Conservation (phyloP, 2,329 filamentous ascomycete species). For the Penicillium sp. region DNA sequence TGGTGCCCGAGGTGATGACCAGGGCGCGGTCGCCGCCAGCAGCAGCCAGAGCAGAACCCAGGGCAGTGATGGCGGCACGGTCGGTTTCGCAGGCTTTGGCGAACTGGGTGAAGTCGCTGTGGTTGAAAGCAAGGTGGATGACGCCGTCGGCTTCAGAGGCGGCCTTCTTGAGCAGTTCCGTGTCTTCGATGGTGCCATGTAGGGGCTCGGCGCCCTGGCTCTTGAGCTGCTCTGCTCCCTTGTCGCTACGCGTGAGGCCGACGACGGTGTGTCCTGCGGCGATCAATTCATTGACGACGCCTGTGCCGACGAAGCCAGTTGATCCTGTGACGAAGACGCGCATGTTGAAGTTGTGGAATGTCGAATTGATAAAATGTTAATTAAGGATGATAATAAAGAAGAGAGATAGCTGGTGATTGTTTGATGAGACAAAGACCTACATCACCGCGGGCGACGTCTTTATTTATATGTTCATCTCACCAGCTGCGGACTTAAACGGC, state of each 20-base stretch:
- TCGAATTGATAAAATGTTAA: too few species aligned
- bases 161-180: neutral
- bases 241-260: constrained; percentile 1
- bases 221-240: neutral
- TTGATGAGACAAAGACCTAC: too few species aligned
- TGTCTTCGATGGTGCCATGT: neutral
- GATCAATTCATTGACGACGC: constrained; percentile 2
- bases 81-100: neutral
- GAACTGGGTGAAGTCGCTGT: constrained; percentile 3
- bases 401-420: neutral
- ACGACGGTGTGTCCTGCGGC: neutral
- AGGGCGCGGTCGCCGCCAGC: constrained; percentile 2
- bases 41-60: neutral
- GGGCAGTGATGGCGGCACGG: neutral
- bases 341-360: neutral
- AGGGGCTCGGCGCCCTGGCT: neutral
- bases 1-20: constrained; percentile 6
- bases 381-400: too few species aligned
- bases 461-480: neutral
- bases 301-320: constrained; percentile 4
- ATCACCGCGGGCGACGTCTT: neutral
- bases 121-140: constrained; percentile 6
- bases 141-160: neutral
- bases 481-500: too few species aligned
- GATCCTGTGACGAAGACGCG: constrained; percentile 8